These are phyloP conservation scores for Taiwanofungus camphoratus DNA, from an alignment of 1,284 basidiomycete genomes.

Conservation along the genomic window DNA sequence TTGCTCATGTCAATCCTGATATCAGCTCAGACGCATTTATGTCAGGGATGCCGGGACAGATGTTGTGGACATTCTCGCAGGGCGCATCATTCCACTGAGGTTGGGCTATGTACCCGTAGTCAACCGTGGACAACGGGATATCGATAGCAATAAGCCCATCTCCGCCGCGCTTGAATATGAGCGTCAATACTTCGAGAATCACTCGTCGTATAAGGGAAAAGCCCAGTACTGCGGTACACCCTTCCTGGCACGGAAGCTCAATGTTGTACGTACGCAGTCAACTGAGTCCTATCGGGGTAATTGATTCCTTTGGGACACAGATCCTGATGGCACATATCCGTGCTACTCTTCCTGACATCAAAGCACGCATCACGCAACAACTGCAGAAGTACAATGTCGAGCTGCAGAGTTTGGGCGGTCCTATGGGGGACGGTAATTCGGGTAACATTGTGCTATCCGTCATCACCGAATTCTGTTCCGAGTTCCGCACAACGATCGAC, in stretches of 20 bases:
- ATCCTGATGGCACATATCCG: conserved; percentile 99
- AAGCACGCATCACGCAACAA: conserved; percentile 84
- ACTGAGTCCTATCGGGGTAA: not conserved
- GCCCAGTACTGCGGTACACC: conserved; percentile 96
- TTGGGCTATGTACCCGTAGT: conserved; percentile 97
- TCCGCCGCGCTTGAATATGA: conserved; percentile 83
- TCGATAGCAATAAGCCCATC: conserved; percentile 86
- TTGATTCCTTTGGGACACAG: conserved; percentile 41
- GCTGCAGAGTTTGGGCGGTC: conserved; percentile 80
- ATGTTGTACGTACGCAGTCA: conserved; percentile 55
- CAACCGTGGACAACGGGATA: conserved; percentile 96
- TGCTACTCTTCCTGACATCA: conserved; percentile 95
- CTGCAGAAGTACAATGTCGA: conserved; percentile 86
- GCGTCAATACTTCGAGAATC: conserved; percentile 90
- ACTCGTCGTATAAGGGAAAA: conserved; percentile 89
- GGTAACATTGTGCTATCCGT: conserved; percentile 89
- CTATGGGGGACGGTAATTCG: conserved; percentile 80
- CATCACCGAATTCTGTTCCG: conserved; percentile 96
- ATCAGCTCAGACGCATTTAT: not conserved
- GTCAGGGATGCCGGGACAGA: conserved; percentile 92
- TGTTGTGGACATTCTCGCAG: conserved; percentile 97
- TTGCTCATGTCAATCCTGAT: conserved; percentile 5
- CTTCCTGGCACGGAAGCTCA: conserved; percentile 94
- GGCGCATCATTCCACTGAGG: conserved; percentile 91
- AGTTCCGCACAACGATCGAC: conserved; percentile 95